A percentile compares a stretch with the other conserved stretches of the same genome.
Conservation (phyloP, 257 asterid species). For the Solanum bukasovii region DNA sequence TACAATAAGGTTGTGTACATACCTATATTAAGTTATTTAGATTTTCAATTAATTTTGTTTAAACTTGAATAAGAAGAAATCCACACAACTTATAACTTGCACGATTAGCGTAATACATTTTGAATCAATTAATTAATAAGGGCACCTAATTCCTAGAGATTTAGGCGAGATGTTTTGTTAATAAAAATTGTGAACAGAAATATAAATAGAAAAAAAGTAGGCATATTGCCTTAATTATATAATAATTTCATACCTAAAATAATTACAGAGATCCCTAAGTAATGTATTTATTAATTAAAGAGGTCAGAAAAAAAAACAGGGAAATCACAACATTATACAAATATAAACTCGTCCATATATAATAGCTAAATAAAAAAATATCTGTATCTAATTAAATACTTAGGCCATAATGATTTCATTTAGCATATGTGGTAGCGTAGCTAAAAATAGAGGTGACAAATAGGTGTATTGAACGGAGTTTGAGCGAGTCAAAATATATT, state of each 20-base stretch:
- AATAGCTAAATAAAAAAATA: background rate
- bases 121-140: no score
- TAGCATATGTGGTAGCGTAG: background rate
- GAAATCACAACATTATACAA: background rate
- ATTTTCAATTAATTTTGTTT: no score
- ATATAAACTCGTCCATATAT: background rate
- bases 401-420: background rate
- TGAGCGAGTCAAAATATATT: no score
- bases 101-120: no score
- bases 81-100: no score
- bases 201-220: background rate
- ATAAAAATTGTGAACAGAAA: background rate
- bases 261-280: no score
- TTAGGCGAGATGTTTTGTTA: background rate
- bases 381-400: background rate
- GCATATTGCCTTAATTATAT: no score
- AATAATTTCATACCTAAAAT: background rate
- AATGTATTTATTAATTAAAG: background rate
- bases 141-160: background rate
- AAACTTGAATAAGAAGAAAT: no score
- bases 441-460: background rate
- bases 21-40: no score
- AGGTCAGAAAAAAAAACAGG: background rate
- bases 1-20: no score
- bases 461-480: no score